A percentile compares a stretch with the other conserved stretches of the same genome.
These are phyloP conservation scores for Lepiota brunneoincarnata DNA, from an alignment of 768 basidiomycete species.

Conservation along the genomic window DNA sequence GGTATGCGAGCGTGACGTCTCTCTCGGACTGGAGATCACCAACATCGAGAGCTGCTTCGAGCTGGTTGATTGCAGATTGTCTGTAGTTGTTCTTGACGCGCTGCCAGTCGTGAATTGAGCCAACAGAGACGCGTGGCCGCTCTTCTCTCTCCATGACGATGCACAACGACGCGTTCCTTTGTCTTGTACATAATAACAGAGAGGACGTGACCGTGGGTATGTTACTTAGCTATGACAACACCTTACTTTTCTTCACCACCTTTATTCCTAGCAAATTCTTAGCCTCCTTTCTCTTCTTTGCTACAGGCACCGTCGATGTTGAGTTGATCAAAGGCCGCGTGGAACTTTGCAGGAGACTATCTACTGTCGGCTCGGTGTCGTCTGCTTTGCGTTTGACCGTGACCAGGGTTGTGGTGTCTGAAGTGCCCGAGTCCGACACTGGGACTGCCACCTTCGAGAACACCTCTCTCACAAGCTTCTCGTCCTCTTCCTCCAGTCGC, in stretches of 20 bases:
- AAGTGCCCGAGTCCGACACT: slow-evolving; percentile 16
- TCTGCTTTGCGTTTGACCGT: slow-evolving; percentile 90
- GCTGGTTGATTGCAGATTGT: slow-evolving; percentile 36
- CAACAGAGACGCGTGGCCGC: slow-evolving; percentile 55
- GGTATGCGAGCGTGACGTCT: slow-evolving; percentile 44
- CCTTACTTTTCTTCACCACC: slow-evolving; percentile 52
- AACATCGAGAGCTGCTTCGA: slow-evolving; percentile 46
- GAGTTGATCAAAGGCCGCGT: slow-evolving; percentile 56
- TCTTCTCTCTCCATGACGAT: slow-evolving; percentile 40
- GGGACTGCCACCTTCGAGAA: slow-evolving; percentile 70
- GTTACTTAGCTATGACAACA: neutral
- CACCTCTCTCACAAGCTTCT: slow-evolving; percentile 80
- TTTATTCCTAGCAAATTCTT: slow-evolving; percentile 76
- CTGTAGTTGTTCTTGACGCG: slow-evolving; percentile 54
- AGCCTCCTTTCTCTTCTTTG: slow-evolving; percentile 57
- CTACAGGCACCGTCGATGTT: slow-evolving; percentile 30
- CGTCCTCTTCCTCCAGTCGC: slow-evolving; percentile 87
- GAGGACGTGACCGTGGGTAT: neutral
- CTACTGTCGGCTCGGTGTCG: slow-evolving; percentile 69
- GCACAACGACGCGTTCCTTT: neutral
- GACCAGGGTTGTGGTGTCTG: slow-evolving; percentile 33
- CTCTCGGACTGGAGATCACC: slow-evolving; percentile 39
- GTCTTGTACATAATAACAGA: neutral
- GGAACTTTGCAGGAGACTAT: slow-evolving; percentile 65
- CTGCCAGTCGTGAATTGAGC: slow-evolving; percentile 65